phyloP scores from a whole-genome alignment of 2,329 filamentous ascomycete species.

The Ceratocystiopsis brevicomis region DNA sequence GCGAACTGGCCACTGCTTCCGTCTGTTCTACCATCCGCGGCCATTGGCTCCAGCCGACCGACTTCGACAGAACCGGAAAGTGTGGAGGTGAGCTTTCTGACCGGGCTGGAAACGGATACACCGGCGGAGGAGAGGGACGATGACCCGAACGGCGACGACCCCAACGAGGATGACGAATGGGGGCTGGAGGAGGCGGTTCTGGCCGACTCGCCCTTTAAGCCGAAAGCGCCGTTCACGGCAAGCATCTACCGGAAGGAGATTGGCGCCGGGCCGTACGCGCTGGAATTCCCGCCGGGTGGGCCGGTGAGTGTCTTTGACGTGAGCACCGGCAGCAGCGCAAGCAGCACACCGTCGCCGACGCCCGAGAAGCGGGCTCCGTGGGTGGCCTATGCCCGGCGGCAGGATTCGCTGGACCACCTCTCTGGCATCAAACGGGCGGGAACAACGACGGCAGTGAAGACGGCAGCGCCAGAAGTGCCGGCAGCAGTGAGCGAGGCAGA shows the following conservation, averaged over 20 bases:
- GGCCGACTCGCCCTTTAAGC: background rate
- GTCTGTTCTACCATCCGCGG: background rate
- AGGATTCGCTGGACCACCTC: too few relatives aligned
- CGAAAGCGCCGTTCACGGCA: constrained; percentile 7
- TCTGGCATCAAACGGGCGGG: background rate
- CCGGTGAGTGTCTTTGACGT: background rate
- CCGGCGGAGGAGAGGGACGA: background rate
- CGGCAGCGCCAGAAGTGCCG: background rate
- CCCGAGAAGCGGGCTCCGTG: too few relatives aligned
- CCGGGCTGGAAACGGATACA: too few relatives aligned
- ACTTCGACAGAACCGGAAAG: too few relatives aligned
- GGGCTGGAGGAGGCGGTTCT: background rate
- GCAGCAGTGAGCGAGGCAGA: background rate
- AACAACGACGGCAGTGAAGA: constrained; percentile 1
- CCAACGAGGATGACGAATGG: background rate
- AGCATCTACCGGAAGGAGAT: constrained; percentile 10
- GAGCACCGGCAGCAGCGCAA: background rate
- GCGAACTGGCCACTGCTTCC: background rate
- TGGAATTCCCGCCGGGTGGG: background rate
- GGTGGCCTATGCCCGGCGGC: too few relatives aligned
- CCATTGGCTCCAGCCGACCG: background rate
- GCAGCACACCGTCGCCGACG: too few relatives aligned
- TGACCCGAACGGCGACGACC: too few relatives aligned
- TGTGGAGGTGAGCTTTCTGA: too few relatives aligned
- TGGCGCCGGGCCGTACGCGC: constrained; percentile 8